Evolutionary conservation across 2,329 filamentous ascomycete species (phyloP).

Genomic region (Colletotrichum spaethianum): DNA sequence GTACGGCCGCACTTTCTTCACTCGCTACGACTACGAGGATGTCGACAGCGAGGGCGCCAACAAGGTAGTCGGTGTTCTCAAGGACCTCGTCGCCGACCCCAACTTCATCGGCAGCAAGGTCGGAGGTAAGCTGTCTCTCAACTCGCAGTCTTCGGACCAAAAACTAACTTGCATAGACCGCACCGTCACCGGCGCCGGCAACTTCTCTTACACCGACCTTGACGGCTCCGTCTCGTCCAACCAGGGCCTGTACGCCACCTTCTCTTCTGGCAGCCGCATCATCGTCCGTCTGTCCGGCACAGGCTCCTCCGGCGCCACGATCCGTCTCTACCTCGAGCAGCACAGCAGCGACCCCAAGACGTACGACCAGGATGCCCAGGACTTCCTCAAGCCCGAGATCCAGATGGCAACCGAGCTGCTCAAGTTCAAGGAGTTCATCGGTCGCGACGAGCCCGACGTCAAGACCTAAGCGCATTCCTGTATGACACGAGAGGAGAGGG

Average conservation of each 20-base stretch:
- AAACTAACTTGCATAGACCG: conserved; percentile 65
- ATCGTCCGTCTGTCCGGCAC: conserved; percentile 96
- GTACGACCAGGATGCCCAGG: conserved; percentile 88
- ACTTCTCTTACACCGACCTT: conserved; percentile 99
- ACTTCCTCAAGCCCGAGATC: conserved; percentile 93
- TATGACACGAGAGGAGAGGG: conserved; percentile 5
- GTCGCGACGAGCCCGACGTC: conserved; percentile 93
- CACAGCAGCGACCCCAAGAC: conserved; percentile 86
- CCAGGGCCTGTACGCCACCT: conserved; percentile 95
- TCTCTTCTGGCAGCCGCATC: conserved; percentile 94
- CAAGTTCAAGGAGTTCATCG: conserved; percentile 94
- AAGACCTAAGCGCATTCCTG: conserved; percentile 77
- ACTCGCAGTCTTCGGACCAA: neutral
- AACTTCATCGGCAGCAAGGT: conserved; percentile 87
- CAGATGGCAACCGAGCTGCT: conserved; percentile 86
- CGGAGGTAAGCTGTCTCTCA: conserved; percentile 65
- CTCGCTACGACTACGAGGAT: conserved; percentile 97
- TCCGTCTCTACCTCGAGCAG: conserved; percentile 97
- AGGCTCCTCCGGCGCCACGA: conserved; percentile 94
- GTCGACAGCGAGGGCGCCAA: conserved; percentile 92
- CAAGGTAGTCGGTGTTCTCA: conserved; percentile 88
- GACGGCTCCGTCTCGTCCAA: conserved; percentile 96
- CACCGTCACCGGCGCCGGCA: conserved; percentile 89
- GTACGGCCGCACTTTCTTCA: conserved; percentile 99
- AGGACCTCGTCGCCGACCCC: conserved; percentile 80